phyloP scores from a whole-genome alignment of 805 yeast genomes.

The Candida coquimbonensis region DNA sequence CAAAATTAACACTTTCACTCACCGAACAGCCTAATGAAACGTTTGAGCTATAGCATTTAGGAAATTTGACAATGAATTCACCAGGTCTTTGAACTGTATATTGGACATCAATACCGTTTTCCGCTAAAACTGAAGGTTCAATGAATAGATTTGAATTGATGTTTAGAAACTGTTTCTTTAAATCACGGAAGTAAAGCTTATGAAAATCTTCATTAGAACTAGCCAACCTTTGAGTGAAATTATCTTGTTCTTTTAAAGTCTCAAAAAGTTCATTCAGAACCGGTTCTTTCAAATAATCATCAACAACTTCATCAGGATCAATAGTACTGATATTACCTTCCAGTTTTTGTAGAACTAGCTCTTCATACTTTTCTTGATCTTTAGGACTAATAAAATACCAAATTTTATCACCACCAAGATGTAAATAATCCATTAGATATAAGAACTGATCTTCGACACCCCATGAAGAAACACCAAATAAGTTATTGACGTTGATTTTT shows the following conservation, averaged over 20 bases:
- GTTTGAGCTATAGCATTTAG: slow-evolving; percentile 43
- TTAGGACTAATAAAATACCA: slow-evolving; percentile 62
- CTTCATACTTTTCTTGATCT: slow-evolving; percentile 47
- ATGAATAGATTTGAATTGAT: slow-evolving; percentile 41
- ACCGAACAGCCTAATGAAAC: slow-evolving; percentile 51
- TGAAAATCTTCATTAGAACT: slow-evolving; percentile 13
- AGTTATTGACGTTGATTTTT: slow-evolving; percentile 43
- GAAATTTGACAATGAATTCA: slow-evolving; percentile 51
- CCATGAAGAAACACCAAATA: slow-evolving; percentile 53
- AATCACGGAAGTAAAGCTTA: slow-evolving; percentile 13
- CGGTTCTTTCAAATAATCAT: slow-evolving; percentile 9
- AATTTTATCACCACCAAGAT: slow-evolving; percentile 45
- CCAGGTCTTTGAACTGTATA: slow-evolving; percentile 54
- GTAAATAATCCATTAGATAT: slow-evolving; percentile 45
- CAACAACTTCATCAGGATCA: not conserved
- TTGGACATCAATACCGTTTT: slow-evolving; percentile 40
- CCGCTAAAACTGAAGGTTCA: slow-evolving; percentile 41
- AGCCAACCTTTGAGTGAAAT: slow-evolving; percentile 10
- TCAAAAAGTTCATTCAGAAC: slow-evolving; percentile 16
- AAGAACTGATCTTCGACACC: slow-evolving; percentile 53
- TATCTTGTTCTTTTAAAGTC: slow-evolving; percentile 10
- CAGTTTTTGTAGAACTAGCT: slow-evolving; percentile 31
- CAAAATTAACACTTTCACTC: slow-evolving; percentile 51
- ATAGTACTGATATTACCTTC: not conserved
- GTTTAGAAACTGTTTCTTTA: slow-evolving; percentile 2